Evolutionary conservation across 169 alveolate species (phyloP), one percentile per base, ranked within the genome.

Genomic region (Plasmodium inui): DNA sequence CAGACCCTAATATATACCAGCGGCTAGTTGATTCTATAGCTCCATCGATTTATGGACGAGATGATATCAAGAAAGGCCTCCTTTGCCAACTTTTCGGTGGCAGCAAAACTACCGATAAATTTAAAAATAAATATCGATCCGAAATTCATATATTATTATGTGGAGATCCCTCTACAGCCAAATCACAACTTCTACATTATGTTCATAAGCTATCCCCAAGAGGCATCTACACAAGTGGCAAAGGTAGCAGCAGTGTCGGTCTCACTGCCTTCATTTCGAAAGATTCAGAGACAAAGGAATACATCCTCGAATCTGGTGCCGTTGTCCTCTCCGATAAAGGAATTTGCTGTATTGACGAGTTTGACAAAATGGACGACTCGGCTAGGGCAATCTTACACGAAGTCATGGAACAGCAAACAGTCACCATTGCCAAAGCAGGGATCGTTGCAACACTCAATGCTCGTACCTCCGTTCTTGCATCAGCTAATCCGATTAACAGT

Each of bases 91-190:
- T 99, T 28, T 99, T 99, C 86, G 99, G 99, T n/a, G 99, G 99
- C 44, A 96, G 98, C 74, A 96, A 92, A 86, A 98, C 97, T 19
- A 89, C 94, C 1, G 97, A 96, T 30, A 79, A 94, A 78, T 79
- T 76, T 46, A 92, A 94, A 57, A 95, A 93, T 82, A 92, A 93
- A 96, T 79, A 92, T 46, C 94, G 99, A 95, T 98, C 99, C 7
- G 99, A 99, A 92, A 97, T 99, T 67, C 99, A 99, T 96, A 96
- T 99, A 34, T 96, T 99, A 83, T 96, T 99, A 28, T 98, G 99
- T 81, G 99, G 99, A 46, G 99, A 99, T 95, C 99, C 99, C 4
- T 98, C 99, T 4, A 99, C 99, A 26, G 99, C 99, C 41, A 99
- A 99, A 96, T 98, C 99, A 37, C 99, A 99, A 95, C 96, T 99